phyloP scores from a whole-genome alignment of 2,329 filamentous ascomycete genomes.

The Metarhizium anisopliae region DNA sequence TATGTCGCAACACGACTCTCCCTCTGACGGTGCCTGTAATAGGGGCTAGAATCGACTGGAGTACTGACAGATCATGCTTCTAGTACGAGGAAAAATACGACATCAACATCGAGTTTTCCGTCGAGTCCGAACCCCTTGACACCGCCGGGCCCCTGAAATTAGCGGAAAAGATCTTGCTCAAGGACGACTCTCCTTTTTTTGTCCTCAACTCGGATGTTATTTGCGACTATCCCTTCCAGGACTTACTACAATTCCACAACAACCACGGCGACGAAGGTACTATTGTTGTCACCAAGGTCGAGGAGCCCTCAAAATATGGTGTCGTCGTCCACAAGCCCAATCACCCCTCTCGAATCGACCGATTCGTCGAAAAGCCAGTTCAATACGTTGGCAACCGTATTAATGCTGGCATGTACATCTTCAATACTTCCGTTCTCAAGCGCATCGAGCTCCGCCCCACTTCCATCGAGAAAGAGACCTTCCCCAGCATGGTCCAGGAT shows the following conservation, averaged over 20 bases:
- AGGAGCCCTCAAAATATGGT: conserved; percentile 98
- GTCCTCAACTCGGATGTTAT: conserved; percentile 98
- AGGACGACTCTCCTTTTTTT: conserved; percentile 93
- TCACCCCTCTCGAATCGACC: conserved; percentile 86
- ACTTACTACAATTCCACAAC: conserved; percentile 88
- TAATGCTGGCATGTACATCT: conserved; percentile 96
- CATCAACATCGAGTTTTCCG: conserved; percentile 93
- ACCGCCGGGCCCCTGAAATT: conserved; percentile 94
- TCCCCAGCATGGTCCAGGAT: conserved; percentile 86
- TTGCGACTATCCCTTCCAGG: conserved; percentile 92
- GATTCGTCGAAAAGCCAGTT: conserved; percentile 98
- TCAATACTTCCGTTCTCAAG: conserved; percentile 83
- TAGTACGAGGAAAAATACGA: conserved; percentile 87
- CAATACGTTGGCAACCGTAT: conserved; percentile 98
- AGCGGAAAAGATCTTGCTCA: conserved; percentile 82
- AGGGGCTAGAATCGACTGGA: neutral
- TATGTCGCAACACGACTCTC: conserved; percentile 25
- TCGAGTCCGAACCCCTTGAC: conserved; percentile 90
- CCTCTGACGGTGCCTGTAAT: neutral
- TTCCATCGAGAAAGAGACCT: conserved; percentile 97
- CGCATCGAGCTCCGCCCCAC: conserved; percentile 95
- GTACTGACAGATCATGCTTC: neutral
- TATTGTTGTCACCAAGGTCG: conserved; percentile 97
- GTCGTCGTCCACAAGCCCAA: conserved; percentile 95
- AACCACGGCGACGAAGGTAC: conserved; percentile 90